Evolutionary conservation across 2,329 filamentous ascomycete species (phyloP).

Genomic region (Trichothecium sympodiale): DNA sequence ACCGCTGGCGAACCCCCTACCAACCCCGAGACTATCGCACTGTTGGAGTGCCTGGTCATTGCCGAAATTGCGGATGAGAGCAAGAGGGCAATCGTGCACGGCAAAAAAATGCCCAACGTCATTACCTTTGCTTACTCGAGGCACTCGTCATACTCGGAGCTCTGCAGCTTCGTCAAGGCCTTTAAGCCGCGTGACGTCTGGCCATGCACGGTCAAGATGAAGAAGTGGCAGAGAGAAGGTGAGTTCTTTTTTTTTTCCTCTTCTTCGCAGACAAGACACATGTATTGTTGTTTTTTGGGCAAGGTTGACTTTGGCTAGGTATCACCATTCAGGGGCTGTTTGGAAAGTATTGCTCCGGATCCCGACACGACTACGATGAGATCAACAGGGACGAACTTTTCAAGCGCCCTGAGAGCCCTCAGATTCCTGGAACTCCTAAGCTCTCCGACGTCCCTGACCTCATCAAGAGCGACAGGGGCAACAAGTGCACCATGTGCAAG

Average conservation of each 20-base stretch:
- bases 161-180: slow-evolving; percentile 55
- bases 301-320: slow-evolving; percentile 14
- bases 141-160: slow-evolving; percentile 76
- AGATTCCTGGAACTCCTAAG: too few relatives aligned
- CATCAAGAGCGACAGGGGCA: too few relatives aligned
- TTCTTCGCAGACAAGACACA: too few relatives aligned
- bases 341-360: slow-evolving; percentile 52
- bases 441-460: too few relatives aligned
- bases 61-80: slow-evolving; percentile 1
- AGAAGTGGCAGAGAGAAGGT: slow-evolving; percentile 48
- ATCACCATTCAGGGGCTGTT: slow-evolving; percentile 62
- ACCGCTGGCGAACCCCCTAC: neutral
- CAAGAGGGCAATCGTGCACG: neutral
- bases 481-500: too few relatives aligned
- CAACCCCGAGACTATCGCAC: too few relatives aligned
- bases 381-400: slow-evolving; percentile 42
- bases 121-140: slow-evolving; percentile 74
- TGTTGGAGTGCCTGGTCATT: too few relatives aligned
- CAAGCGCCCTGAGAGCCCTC: too few relatives aligned
- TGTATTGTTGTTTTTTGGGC: neutral
- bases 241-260: slow-evolving; percentile 6
- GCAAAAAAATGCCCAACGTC: slow-evolving; percentile 21
- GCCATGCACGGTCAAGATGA: slow-evolving; percentile 64
- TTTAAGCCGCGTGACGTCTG: slow-evolving; percentile 69
- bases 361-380: slow-evolving; percentile 57